Evolutionary conservation across 805 yeast species (phyloP).

Genomic region (Starmerella tilneyi): DNA sequence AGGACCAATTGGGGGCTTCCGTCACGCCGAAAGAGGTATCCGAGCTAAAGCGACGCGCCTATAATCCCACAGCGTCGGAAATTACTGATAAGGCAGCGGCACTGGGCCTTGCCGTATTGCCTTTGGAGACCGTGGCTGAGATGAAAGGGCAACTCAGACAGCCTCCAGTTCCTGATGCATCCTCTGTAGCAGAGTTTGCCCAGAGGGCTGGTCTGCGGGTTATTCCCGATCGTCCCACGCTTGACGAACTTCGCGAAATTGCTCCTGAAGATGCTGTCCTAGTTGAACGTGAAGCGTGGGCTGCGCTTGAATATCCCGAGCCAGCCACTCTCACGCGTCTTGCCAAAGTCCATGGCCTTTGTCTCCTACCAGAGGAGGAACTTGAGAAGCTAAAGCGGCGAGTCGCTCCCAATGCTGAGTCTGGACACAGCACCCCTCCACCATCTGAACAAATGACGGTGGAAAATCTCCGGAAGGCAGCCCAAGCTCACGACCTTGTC

Average conservation of each 20-base stretch:
- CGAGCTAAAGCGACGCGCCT: slow-evolving; percentile 3
- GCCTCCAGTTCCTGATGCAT: slow-evolving; percentile 29
- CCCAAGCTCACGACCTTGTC: slow-evolving; percentile 8
- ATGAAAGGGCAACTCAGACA: slow-evolving; percentile 15
- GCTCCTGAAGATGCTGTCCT: slow-evolving; percentile 15
- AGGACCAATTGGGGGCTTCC: not conserved
- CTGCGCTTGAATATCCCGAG: slow-evolving; percentile 20
- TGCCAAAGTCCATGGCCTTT: slow-evolving; percentile 23
- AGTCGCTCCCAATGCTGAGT: not conserved
- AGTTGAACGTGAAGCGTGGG: slow-evolving; percentile 17
- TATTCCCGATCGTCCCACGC: slow-evolving; percentile 15
- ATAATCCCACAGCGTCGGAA: slow-evolving; percentile 5
- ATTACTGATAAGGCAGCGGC: slow-evolving; percentile 20
- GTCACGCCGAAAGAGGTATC: not conserved
- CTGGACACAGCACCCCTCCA: not conserved
- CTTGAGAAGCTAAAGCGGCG: slow-evolving; percentile 20
- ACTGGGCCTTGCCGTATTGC: slow-evolving; percentile 15
- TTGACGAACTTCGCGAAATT: slow-evolving; percentile 16
- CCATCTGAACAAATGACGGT: not conserved
- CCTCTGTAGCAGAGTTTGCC: slow-evolving; percentile 26
- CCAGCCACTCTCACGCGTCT: slow-evolving; percentile 17
- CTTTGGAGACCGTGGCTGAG: slow-evolving; percentile 11
- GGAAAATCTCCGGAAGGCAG: slow-evolving; percentile 9
- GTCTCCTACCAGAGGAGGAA: slow-evolving; percentile 23
- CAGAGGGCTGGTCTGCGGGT: slow-evolving; percentile 14